Evolutionary conservation across 208 protist genomes (phyloP), one percentile per base, ranked within the genome.

Genomic region (Wallacemonas sp.): DNA sequence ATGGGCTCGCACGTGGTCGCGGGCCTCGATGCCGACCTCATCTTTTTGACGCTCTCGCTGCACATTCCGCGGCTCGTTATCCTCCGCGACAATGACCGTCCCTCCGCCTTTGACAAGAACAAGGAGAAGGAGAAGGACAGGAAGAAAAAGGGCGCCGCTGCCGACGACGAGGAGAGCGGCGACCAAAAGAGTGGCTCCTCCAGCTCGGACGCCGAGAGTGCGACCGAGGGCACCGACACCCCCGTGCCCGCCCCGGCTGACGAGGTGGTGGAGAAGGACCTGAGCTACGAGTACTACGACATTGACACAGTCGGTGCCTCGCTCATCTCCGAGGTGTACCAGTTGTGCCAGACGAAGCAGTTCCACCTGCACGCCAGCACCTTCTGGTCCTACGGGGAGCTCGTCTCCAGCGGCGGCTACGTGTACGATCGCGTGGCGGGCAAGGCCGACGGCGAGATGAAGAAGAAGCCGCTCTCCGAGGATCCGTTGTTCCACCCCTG

Each of bases 1-100:
- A 96, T 97, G 73, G 95, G 89, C 18, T 65, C 74, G 5, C 98
- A 99, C 80, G 91, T 95, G 22, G 85, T 99, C n/a, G 98, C 98
- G 52, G 99, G 98, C 23, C 81, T 99, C 8, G 99, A 99, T 76
- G 98, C 99, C 0, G 99, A 99, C 79, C 81, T 99, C 16, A 99
- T 99, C 67, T 98, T 99, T 82, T 84, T 99, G 18, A 73, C 90
- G 2, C 84, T 99, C 1, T 94, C 88, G 49, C 67, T 96, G 16
- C 98, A 99, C 72, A 96, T 99, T 72, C 86, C 95, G 2, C 71
- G 96, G 62, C 93, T 99, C 39, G 76, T 81, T 32, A 88, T 99
- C 18, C 79, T 99, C 14, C 82, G 93, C 49, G 86, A 97, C 64
- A 71, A 84, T 65, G 62, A 69, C 0, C 74, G 77, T 22, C 66